Percentiles rank a stretch among this genome's conserved stretches.
These are phyloP conservation scores for Eimeria necatrix DNA, from an alignment of 169 alveolate species.

Conservation along the genomic window DNA sequence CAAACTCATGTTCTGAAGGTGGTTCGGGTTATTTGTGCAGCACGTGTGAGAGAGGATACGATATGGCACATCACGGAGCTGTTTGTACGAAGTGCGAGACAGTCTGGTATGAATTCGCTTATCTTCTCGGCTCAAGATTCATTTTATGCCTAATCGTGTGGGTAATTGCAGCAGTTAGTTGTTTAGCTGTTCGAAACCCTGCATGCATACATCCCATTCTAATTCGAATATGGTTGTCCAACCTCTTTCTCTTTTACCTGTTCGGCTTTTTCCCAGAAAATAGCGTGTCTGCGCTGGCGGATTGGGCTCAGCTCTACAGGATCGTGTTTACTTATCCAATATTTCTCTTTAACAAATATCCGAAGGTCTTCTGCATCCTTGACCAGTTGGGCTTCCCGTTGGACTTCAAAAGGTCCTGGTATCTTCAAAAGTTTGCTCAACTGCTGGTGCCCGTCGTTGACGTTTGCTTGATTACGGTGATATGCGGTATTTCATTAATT, in stretches of 20 bases:
- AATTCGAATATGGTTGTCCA: conserved; percentile 79
- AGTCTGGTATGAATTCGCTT: conserved; percentile 54
- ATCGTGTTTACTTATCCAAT: conserved; percentile 68
- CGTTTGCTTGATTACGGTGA: conserved; percentile 54
- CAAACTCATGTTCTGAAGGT: conserved; percentile 77
- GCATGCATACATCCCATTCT: conserved; percentile 74
- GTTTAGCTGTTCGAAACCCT: conserved; percentile 75
- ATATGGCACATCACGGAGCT: conserved; percentile 42
- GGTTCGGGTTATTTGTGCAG: conserved; percentile 82
- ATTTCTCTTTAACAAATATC: conserved; percentile 41
- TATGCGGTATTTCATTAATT: conserved; percentile 37
- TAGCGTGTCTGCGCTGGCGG: conserved; percentile 62
- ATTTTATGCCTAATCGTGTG: conserved; percentile 73
- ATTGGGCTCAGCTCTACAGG: conserved; percentile 75
- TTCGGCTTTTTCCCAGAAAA: conserved; percentile 80
- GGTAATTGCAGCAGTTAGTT: conserved; percentile 74
- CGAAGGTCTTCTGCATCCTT: conserved; percentile 74
- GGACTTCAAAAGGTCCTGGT: conserved; percentile 70
- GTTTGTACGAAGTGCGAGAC: conserved; percentile 72
- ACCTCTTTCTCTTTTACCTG: conserved; percentile 66
- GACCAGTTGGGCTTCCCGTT: conserved; percentile 58
- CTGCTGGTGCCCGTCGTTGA: conserved; percentile 80
- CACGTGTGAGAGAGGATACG: conserved; percentile 79
- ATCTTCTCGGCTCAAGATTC: conserved; percentile 59
- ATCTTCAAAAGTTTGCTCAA: conserved; percentile 77